Base-by-base conservation (phyloP, 345 rosid genomes). In the Hibiscus syriacus region DNA sequence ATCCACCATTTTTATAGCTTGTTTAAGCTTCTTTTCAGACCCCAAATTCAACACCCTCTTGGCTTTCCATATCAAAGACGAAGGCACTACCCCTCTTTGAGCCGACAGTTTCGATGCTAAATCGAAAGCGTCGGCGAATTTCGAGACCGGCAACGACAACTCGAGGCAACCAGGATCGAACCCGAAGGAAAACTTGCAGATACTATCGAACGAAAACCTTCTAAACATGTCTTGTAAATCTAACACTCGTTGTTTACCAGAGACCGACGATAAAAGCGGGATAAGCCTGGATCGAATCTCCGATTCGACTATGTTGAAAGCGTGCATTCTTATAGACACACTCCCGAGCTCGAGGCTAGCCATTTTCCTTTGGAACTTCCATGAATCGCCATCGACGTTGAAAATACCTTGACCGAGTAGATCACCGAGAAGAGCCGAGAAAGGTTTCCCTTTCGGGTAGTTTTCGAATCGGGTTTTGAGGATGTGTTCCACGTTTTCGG, bases 371-470 rank as follows among this genome's bases (percentile, higher is more conserved):
- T 89, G 92, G 11, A 86, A 83, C 73, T 32, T 76, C 96, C 92
- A 89, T 2, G 80, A 75, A 36, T 83, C 81, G 13, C 92, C 95
- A 25, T 89, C 95, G 10, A 79, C 86, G 38, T 79, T 83, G 77
- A 89, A 89, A 27, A 89, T 89, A n/a, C 95, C 95, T 2, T 64
- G 30, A 3, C 92, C 92, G 13, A 89, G 80, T 16, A 89, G 78
- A 70, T 89, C 95, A 5, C 88, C 88, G 7, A 89, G 75, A 55
- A 86, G 72, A 5, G 72, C 61, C 1, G 86, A 78, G 77, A 86
- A 84, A 0, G 76, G 83, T 52, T 86, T 82, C 6, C 95, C 95
- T 72, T 86, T 89, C 1, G 91, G 95, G 77, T 84, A 89, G 73
- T 89, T 89, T 12, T 74, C 66, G 72, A 89, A 89, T 32, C 61